Percentiles rank a stretch among this genome's conserved stretches.
These are phyloP conservation scores for Rhizopogon vulgaris DNA, from an alignment of 768 basidiomycete species.

Conservation along the genomic window DNA sequence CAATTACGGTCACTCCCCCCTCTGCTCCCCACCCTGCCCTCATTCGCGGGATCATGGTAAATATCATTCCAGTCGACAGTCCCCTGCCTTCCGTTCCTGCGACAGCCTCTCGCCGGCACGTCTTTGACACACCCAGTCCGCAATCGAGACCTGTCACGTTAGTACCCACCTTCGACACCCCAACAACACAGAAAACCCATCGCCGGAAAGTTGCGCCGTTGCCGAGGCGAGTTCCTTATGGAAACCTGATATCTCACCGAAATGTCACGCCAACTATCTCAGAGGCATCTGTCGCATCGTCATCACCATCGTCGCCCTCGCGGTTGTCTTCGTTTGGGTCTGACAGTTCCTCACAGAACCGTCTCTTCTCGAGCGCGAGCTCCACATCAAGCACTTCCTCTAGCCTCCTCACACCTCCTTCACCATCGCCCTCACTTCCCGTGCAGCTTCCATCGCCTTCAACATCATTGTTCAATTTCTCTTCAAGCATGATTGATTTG, in stretches of 20 bases:
- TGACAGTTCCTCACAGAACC: not conserved
- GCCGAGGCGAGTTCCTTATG: conserved; percentile 21
- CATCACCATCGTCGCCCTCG: not conserved
- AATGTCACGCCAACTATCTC: conserved; percentile 9
- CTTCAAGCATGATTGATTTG: conserved; percentile 2
- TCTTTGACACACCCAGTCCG: conserved; percentile 15
- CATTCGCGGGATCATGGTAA: not conserved
- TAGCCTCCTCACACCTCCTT: not conserved
- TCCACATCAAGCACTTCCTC: not conserved
- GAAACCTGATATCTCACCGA: conserved; percentile 8
- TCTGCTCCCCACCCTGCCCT: conserved; percentile 15
- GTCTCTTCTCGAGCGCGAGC: not conserved
- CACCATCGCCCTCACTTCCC: conserved; percentile 1
- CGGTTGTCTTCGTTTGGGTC: conserved; percentile 1
- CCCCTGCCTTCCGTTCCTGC: conserved; percentile 4
- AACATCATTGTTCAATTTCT: not conserved
- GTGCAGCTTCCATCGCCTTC: not conserved
- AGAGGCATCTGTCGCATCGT: conserved; percentile 1
- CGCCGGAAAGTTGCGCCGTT: conserved; percentile 17
- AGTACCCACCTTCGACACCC: not conserved
- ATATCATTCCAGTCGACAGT: not conserved
- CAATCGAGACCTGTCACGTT: conserved; percentile 10
- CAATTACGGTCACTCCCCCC: conserved; percentile 10
- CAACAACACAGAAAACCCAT: not conserved
- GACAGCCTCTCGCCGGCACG: conserved; percentile 7